These are phyloP conservation scores for Termitomyces sp. DNA, from an alignment of 768 basidiomycete genomes.

Conservation along the genomic window DNA sequence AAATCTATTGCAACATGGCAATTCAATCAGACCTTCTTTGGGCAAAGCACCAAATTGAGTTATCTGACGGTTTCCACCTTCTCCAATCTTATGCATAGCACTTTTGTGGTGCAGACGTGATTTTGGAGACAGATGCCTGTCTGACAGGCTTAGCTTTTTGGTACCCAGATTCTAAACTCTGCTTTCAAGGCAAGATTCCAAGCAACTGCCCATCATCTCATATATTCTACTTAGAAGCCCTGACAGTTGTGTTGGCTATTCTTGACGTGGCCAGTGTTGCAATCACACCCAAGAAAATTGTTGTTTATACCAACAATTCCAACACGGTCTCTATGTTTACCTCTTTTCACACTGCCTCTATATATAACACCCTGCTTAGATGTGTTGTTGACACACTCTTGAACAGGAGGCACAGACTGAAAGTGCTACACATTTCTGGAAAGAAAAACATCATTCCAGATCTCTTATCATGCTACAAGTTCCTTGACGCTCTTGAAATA, in stretches of 20 bases:
- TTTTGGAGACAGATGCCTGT: neutral
- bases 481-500: neutral
- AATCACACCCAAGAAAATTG: neutral
- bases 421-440: slow-evolving; percentile 13
- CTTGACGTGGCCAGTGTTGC: neutral
- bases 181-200: neutral
- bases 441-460: slow-evolving; percentile 16
- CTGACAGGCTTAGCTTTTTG: neutral
- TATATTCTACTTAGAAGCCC: neutral
- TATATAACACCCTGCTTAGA: slow-evolving; percentile 22
- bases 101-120: neutral
- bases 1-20: neutral
- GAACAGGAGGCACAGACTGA: neutral
- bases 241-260: neutral
- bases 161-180: neutral
- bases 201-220: neutral
- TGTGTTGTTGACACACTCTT: slow-evolving; percentile 14
- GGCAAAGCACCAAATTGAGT: neutral
- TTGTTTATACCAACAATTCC: slow-evolving; percentile 25
- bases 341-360: slow-evolving; percentile 11
- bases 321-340: slow-evolving; percentile 33
- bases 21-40: neutral
- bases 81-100: neutral
- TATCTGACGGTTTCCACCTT: neutral
- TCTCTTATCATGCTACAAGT: slow-evolving; percentile 5